Evolutionary conservation across 1,284 basidiomycete genomes (phyloP), one percentile per base, ranked within the genome.

Genomic region (Pascua sp.): DNA sequence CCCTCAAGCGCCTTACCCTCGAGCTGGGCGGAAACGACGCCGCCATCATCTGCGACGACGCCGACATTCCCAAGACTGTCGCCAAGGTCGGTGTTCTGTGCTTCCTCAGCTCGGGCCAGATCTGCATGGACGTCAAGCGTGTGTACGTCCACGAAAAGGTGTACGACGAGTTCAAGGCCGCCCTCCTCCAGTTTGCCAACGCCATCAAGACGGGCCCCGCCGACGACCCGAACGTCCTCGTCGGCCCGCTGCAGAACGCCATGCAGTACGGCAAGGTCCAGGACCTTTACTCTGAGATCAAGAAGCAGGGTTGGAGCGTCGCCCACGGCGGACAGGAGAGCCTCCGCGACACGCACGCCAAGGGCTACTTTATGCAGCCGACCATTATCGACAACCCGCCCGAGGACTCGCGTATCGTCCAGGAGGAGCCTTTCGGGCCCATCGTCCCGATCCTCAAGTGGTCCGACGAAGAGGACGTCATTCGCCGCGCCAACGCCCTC

Each of bases 381-480:
- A 97, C 94, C 0, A 84, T 98, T 45, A 84, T 97, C 47, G 83
- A 85, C 13, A 88, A 94, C 64, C 89, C 96, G 15, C 84, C 90
- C 1, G 53, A 80, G 24, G 80, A 84, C 86, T 17, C 78, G 80
- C 56, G 70, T 2, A 65, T 75, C 63, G 82, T 85, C 65, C 69
- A 70, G n/a, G 92, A 95, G 73, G 91, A 95, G 80, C 94, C 91
- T 0, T 95, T 95, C 68, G 92, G 91, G 0, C 91, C 91, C 0
- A 66, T 81, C 36, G 80, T 80, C 5, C 79, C 77, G 38, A 62
- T 82, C 11, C 79, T 80, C 74, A 88, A 86, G 69, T 98, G 98
- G 75, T 86, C 90, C 70, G 90, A 89, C 0, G 95, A 98, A 77
- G 91, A 92, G 49, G 89, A 98, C 72, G 93, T 94, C 2, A 80